Conservation (phyloP, 2,329 filamentous ascomycete species). For the Hansfordia pulvinata region DNA sequence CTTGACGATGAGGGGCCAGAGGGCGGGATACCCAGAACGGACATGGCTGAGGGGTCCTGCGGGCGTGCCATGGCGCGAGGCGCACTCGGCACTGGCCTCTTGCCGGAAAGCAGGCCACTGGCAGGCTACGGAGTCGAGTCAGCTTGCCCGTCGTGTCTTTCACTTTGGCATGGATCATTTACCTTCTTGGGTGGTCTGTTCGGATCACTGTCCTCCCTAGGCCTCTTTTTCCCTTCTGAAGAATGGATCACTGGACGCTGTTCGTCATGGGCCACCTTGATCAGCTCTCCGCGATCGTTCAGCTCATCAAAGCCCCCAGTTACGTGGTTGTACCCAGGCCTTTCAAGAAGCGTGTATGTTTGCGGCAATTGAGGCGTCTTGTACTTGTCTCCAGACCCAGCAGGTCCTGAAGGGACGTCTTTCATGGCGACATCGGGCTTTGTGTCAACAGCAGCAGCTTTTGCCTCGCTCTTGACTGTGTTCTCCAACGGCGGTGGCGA, state of each 20-base stretch:
- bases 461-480: neutral
- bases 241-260: slow-evolving; percentile 17
- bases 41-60: slow-evolving; percentile 15
- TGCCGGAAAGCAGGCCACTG: slow-evolving; percentile 7
- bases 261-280: slow-evolving; percentile 7
- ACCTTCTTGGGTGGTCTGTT: slow-evolving; percentile 14
- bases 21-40: slow-evolving; percentile 11
- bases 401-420: slow-evolving; percentile 8
- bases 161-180: slow-evolving; percentile 5
- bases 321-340: slow-evolving; percentile 5
- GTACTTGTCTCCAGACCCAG: slow-evolving; percentile 6
- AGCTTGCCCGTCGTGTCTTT: neutral
- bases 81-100: slow-evolving; percentile 9
- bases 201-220: slow-evolving; percentile 9
- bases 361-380: slow-evolving; percentile 12
- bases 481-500: no score
- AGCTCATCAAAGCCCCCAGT: slow-evolving; percentile 10
- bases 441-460: neutral
- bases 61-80: slow-evolving; percentile 14
- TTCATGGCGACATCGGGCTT: slow-evolving; percentile 14
- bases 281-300: slow-evolving; percentile 16
- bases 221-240: slow-evolving; percentile 14
- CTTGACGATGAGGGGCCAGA: slow-evolving; percentile 4
- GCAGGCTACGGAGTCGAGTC: slow-evolving; percentile 8
- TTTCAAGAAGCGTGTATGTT: slow-evolving; percentile 13